Evolutionary conservation across 208 protist genomes (phyloP).

Genomic region (Jaenimonas drosophilae): DNA sequence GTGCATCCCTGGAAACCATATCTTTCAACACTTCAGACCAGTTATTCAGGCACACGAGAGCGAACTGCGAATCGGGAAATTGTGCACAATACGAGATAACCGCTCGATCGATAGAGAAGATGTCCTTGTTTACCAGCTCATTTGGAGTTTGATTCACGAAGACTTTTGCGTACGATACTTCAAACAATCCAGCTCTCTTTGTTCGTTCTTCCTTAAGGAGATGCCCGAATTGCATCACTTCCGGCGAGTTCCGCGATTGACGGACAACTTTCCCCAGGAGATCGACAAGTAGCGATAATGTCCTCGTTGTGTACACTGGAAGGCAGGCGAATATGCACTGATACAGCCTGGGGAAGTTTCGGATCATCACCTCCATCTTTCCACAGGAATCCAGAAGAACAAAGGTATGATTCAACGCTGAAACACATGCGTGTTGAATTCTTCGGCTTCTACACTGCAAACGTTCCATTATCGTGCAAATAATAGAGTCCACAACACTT

Average conservation of each 20-base stretch:
- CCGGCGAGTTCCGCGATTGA: conserved; percentile 8
- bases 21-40: conserved; percentile 55
- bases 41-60: conserved; percentile 25
- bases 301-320: conserved; percentile 60
- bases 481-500: conserved; percentile 20
- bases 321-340: conserved; percentile 35
- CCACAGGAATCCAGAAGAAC: conserved; percentile 25
- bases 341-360: conserved; percentile 20
- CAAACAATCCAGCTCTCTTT: conserved; percentile 34
- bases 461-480: conserved; percentile 27
- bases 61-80: conserved; percentile 28
- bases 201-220: conserved; percentile 35
- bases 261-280: conserved; percentile 20
- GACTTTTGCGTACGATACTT: conserved; percentile 41
- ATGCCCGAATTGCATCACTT: conserved; percentile 10
- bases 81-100: conserved; percentile 30
- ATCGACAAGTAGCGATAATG: conserved; percentile 63
- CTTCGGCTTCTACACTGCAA: conserved; percentile 72
- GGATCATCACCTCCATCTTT: conserved; percentile 6
- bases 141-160: conserved; percentile 55
- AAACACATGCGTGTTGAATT: conserved; percentile 58
- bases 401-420: conserved; percentile 42
- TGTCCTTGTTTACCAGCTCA: conserved; percentile 63
- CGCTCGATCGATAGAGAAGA: conserved; percentile 72
- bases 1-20: conserved; percentile 28